These are phyloP conservation scores for Margaritispora aquatica DNA, from an alignment of 495 filamentous ascomycete genomes.

Conservation along the genomic window DNA sequence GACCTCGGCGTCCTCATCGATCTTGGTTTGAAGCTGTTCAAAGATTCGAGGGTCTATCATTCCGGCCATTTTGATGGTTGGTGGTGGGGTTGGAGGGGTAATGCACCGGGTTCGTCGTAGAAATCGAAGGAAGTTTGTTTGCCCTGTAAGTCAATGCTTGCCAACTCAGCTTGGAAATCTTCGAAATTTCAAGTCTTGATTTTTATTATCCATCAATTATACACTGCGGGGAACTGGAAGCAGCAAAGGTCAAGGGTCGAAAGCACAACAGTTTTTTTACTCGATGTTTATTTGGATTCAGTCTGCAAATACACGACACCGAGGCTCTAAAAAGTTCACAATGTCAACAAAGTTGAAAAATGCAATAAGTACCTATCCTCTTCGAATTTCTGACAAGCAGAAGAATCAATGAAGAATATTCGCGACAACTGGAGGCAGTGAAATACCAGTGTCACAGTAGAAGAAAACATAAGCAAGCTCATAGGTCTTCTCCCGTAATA, in stretches of 20 bases:
- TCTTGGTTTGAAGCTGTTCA: slow-evolving; percentile 76
- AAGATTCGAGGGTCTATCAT: slow-evolving; percentile 78
- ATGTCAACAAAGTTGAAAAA: too few species aligned
- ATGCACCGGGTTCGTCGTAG: neutral
- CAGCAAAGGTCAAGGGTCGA: too few species aligned
- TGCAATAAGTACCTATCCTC: too few species aligned
- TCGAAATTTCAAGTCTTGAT: too few species aligned
- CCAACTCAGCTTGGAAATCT: too few species aligned
- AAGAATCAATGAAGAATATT: slow-evolving; percentile 52
- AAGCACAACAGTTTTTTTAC: too few species aligned
- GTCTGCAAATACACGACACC: too few species aligned
- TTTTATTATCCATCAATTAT: too few species aligned
- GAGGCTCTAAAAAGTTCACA: too few species aligned
- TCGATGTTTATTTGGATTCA: too few species aligned
- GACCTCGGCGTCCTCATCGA: slow-evolving; percentile 77
- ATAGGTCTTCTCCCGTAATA: slow-evolving; percentile 52
- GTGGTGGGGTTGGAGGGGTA: neutral
- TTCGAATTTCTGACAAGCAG: slow-evolving; percentile 49
- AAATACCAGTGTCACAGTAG: slow-evolving; percentile 84
- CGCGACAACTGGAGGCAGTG: slow-evolving; percentile 84
- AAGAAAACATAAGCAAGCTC: slow-evolving; percentile 70
- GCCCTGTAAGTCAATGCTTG: too few species aligned
- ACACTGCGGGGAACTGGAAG: too few species aligned
- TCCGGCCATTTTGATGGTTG: slow-evolving; percentile 24
- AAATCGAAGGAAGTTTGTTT: neutral